A percentile compares a stretch with the other conserved stretches of the same genome.
Conservation (phyloP, 345 rosid genomes). For the Citrus reticulata region DNA sequence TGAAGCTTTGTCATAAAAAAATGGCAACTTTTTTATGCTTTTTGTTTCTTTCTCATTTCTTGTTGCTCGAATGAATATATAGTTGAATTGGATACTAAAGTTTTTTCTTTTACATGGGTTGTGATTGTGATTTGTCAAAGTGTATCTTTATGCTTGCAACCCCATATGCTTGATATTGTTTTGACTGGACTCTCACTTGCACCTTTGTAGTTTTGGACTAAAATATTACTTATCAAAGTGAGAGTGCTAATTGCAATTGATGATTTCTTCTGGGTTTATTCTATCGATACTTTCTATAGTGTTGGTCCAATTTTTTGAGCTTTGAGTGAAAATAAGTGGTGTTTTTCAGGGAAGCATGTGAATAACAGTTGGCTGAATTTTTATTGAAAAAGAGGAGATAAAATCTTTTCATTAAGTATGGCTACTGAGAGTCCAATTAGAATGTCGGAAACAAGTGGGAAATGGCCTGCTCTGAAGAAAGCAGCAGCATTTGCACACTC, state of each 20-base stretch:
- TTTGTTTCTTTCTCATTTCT: background rate
- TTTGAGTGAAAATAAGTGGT: background rate
- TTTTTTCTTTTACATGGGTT: background rate
- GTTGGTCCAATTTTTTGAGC: background rate
- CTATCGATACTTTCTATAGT: background rate
- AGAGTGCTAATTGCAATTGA: background rate
- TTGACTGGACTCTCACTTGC: background rate
- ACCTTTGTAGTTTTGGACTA: background rate
- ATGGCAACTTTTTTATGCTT: background rate
- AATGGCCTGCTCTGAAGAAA: slow-evolving; percentile 38
- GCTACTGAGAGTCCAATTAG: slow-evolving; percentile 59
- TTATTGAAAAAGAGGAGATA: background rate
- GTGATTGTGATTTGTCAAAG: background rate
- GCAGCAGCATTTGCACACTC: slow-evolving; percentile 21
- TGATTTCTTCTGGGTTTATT: background rate
- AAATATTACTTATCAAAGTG: background rate
- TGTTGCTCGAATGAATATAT: background rate
- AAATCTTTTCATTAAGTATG: slow-evolving; percentile 22
- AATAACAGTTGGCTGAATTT: slow-evolving; percentile 1
- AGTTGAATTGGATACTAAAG: background rate
- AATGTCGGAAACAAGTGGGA: slow-evolving; percentile 28
- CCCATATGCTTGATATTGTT: background rate
- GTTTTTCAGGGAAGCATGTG: slow-evolving; percentile 15
- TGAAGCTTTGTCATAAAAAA: background rate
- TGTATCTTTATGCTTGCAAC: background rate